These are phyloP conservation scores for Hygrophorus pudorinus DNA, from an alignment of 768 basidiomycete genomes.

Conservation along the genomic window DNA sequence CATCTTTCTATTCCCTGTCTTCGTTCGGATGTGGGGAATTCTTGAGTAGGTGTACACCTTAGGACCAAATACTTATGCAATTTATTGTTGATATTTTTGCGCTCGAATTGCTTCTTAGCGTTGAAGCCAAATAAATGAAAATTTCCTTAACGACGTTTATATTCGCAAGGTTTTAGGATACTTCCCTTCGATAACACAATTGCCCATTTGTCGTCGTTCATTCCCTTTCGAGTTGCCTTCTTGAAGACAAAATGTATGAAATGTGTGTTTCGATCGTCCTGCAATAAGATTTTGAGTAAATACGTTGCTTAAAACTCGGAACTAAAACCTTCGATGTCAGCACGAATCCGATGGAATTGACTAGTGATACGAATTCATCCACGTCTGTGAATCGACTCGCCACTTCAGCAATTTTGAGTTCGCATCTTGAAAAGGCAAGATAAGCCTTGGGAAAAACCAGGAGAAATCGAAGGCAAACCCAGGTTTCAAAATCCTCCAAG, in stretches of 20 bases:
- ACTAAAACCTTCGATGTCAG: conserved; percentile 52
- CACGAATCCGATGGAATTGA: conserved; percentile 65
- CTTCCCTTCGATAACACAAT: conserved; percentile 39
- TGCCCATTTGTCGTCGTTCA: conserved; percentile 51
- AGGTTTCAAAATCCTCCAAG: conserved; percentile 78
- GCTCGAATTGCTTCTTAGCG: background rate
- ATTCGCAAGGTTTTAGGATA: conserved; percentile 83
- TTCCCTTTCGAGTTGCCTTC: conserved; percentile 41
- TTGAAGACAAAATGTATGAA: conserved; percentile 78
- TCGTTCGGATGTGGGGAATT: too few relatives aligned
- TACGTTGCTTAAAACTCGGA: background rate
- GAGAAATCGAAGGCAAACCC: conserved; percentile 33
- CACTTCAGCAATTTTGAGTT: conserved; percentile 84
- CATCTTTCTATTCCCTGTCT: too few relatives aligned
- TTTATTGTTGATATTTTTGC: too few relatives aligned
- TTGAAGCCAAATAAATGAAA: conserved; percentile 3
- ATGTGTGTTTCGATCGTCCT: conserved; percentile 80
- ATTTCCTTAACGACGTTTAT: conserved; percentile 60
- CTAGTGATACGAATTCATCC: conserved; percentile 54
- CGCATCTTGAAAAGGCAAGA: conserved; percentile 40
- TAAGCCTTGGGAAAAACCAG: background rate
- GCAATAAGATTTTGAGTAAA: conserved; percentile 6
- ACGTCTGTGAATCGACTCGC: conserved; percentile 69
- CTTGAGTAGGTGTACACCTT: too few relatives aligned
- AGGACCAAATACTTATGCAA: too few relatives aligned